Percentiles rank a stretch among this genome's conserved stretches.
phyloP scores from a whole-genome alignment of 1,284 basidiomycete genomes.

The Cystobasidiaceae sp. region DNA sequence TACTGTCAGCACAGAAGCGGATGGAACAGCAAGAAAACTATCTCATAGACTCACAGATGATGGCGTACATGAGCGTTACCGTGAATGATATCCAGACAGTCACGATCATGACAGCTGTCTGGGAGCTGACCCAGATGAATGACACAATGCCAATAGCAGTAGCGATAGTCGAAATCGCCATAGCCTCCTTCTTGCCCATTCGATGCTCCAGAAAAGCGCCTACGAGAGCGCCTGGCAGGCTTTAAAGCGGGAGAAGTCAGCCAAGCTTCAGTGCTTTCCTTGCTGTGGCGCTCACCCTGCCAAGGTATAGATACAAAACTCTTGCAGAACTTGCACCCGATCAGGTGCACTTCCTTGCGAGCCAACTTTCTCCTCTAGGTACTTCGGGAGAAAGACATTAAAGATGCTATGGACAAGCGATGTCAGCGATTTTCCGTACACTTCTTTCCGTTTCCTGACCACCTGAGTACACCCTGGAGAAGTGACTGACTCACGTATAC shows the following conservation, averaged over 20 bases:
- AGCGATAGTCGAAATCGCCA: slow-evolving; percentile 73
- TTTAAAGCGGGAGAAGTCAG: background rate
- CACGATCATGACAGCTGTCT: slow-evolving; percentile 64
- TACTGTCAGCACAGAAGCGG: background rate
- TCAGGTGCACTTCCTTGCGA: slow-evolving; percentile 24
- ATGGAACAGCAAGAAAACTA: slow-evolving; percentile 48
- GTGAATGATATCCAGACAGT: slow-evolving; percentile 75
- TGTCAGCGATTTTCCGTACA: too few species aligned
- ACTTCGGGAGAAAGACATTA: slow-evolving; percentile 89
- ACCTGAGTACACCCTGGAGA: too few species aligned
- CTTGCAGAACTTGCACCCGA: slow-evolving; percentile 36
- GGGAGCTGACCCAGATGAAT: slow-evolving; percentile 62
- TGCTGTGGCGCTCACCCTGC: too few species aligned
- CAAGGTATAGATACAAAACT: slow-evolving; percentile 63
- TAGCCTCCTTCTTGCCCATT: slow-evolving; percentile 67
- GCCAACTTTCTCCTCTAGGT: slow-evolving; percentile 61
- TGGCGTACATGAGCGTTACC: slow-evolving; percentile 83
- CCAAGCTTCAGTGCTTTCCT: background rate
- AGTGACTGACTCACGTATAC: slow-evolving; percentile 38
- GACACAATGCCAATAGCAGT: slow-evolving; percentile 71
- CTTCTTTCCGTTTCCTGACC: too few species aligned
- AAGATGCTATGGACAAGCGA: slow-evolving; percentile 84
- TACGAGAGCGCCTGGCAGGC: slow-evolving; percentile 47
- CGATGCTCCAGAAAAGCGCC: slow-evolving; percentile 78
- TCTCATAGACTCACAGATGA: slow-evolving; percentile 65